A percentile compares a stretch with the other conserved stretches of the same genome.
phyloP scores from a whole-genome alignment of 106 monocot species.

The Phalaenopsis equestris region DNA sequence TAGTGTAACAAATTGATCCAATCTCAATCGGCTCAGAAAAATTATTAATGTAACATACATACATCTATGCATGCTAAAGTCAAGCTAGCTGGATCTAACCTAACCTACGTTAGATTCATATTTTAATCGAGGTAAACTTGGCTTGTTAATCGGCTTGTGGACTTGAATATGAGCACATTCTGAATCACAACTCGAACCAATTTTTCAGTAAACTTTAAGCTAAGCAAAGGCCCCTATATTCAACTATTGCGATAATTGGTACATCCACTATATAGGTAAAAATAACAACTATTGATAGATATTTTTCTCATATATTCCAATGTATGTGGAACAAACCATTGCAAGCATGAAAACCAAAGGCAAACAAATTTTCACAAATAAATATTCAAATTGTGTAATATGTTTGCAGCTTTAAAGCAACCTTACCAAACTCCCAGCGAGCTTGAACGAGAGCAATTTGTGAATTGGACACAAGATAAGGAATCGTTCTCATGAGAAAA shows the following conservation, averaged over 20 bases:
- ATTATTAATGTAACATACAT: too few species aligned
- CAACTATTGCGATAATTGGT: not conserved
- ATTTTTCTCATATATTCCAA: not conserved
- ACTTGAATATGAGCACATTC: too few species aligned
- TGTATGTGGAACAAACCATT: not conserved
- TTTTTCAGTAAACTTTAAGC: not conserved
- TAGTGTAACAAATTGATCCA: too few species aligned
- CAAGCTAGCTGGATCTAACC: too few species aligned
- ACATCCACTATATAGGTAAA: not conserved
- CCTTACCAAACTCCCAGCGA: conserved; percentile 76
- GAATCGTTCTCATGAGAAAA: conserved; percentile 52
- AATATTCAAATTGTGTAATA: not conserved
- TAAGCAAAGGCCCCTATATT: not conserved
- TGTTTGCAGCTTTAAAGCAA: not conserved
- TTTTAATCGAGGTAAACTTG: too few species aligned
- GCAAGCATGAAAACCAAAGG: not conserved
- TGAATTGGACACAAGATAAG: conserved; percentile 58
- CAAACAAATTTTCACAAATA: not conserved
- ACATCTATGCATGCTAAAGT: too few species aligned
- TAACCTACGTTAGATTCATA: too few species aligned
- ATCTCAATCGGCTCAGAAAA: too few species aligned
- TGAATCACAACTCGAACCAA: too few species aligned
- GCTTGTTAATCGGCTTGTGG: too few species aligned
- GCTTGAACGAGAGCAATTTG: conserved; percentile 74
- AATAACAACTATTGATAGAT: not conserved